Percentiles rank a stretch among this genome's conserved stretches.
Conservation (phyloP, 2,329 filamentous ascomycete species). For the Epichloe baconii region DNA sequence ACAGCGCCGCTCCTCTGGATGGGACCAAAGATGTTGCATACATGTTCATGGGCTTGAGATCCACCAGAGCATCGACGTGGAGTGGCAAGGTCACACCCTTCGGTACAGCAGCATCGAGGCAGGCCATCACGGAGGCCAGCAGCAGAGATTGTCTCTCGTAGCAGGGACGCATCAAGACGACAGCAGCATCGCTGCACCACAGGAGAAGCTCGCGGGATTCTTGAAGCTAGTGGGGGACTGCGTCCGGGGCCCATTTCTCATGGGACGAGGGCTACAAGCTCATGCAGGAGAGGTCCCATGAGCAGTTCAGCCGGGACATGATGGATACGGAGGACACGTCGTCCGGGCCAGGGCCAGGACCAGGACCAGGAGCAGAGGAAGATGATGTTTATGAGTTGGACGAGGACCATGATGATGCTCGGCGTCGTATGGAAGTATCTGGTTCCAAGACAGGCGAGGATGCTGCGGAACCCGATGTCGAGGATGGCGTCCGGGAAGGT, state of each 20-base stretch:
- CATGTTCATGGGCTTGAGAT: conserved; percentile 38
- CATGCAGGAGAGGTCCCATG: conserved; percentile 14
- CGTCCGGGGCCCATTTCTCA: conserved; percentile 19
- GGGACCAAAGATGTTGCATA: conserved; percentile 15
- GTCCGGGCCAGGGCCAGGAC: no score
- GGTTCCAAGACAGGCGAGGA: no score
- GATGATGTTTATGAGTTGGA: not conserved
- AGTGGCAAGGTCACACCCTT: conserved; percentile 31
- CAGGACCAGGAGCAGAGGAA: not conserved
- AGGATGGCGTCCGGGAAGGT: no score
- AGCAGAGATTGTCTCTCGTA: conserved; percentile 35
- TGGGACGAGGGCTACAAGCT: conserved; percentile 21
- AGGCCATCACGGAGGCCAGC: conserved; percentile 35
- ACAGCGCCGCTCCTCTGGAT: not conserved
- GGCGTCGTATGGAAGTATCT: not conserved
- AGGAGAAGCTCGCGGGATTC: conserved; percentile 8
- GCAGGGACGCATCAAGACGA: conserved; percentile 1
- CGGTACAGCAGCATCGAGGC: conserved; percentile 39
- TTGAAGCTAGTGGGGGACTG: conserved; percentile 17
- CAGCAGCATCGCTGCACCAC: not conserved
- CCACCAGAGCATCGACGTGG: conserved; percentile 30
- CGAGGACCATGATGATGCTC: not conserved
- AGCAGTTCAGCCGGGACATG: conserved; percentile 16
- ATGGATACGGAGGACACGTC: conserved; percentile 9
- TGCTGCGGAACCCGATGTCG: no score